Evolutionary conservation across 1,284 basidiomycete species (phyloP).

Genomic region (Neolentinus lepideus): DNA sequence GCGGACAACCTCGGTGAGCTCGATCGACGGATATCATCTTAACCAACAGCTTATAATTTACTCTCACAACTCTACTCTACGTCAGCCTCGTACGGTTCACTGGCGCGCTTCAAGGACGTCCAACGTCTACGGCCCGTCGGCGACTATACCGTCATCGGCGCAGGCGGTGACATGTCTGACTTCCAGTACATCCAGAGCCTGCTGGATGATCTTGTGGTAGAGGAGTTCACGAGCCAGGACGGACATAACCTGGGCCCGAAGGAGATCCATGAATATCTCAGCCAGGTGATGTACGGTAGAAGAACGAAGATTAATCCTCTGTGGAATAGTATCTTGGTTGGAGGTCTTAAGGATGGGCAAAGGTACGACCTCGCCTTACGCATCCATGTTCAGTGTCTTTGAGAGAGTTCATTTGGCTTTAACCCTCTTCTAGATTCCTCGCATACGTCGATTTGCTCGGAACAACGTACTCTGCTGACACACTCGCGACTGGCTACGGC

Average conservation of each 20-base stretch:
- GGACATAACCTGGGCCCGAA: constrained; percentile 81
- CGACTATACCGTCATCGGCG: constrained; percentile 81
- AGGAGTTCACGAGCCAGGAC: constrained; percentile 79
- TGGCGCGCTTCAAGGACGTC: constrained; percentile 95
- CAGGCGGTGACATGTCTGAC: constrained; percentile 96
- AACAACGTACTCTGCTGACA: constrained; percentile 92
- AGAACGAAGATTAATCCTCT: constrained; percentile 89
- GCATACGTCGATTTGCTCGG: constrained; percentile 96
- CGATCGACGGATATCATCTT: constrained; percentile 7
- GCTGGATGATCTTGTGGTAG: constrained; percentile 67
- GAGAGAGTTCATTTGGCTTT: not conserved
- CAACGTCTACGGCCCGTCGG: constrained; percentile 85
- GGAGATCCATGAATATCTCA: constrained; percentile 92
- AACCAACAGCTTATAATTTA: too few species aligned
- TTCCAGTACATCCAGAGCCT: constrained; percentile 89
- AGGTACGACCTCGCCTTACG: constrained; percentile 35
- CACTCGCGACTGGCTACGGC: constrained; percentile 96
- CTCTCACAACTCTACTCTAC: not conserved
- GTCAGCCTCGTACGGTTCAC: constrained; percentile 92
- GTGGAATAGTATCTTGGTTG: constrained; percentile 95
- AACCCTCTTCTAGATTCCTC: constrained; percentile 59
- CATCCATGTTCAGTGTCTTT: not conserved
- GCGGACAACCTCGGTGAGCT: constrained; percentile 88
- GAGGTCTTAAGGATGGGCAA: constrained; percentile 82
- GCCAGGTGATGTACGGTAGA: constrained; percentile 87